Conservation (phyloP, 306 rosid species). For the Canavalia ensiformis region DNA sequence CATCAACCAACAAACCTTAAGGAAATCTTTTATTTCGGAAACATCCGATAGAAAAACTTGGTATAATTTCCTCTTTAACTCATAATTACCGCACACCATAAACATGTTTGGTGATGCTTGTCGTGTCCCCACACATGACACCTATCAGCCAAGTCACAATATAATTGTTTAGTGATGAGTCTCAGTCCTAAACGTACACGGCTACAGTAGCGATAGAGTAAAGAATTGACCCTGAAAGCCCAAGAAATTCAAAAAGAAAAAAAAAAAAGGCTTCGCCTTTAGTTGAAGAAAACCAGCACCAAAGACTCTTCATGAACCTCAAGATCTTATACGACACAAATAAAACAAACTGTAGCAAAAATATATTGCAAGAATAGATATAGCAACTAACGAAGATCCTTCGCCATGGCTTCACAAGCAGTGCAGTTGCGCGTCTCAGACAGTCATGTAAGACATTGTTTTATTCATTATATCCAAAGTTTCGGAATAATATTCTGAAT, state of each 20-base stretch:
- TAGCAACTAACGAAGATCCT: conserved; percentile 3
- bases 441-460: conserved; percentile 56
- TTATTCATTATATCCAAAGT: neutral
- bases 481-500: neutral
- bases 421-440: conserved; percentile 58
- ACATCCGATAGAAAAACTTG: no score
- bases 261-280: conserved; percentile 42
- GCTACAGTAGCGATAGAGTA: conserved; percentile 39
- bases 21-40: neutral
- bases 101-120: conserved; percentile 19
- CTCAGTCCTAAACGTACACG: conserved; percentile 35
- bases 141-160: neutral
- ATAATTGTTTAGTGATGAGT: neutral
- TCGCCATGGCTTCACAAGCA: conserved; percentile 62
- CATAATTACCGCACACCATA: neutral
- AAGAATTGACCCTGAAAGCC: conserved; percentile 29
- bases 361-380: neutral
- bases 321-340: conserved; percentile 31
- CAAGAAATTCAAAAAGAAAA: neutral
- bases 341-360: conserved; percentile 9
- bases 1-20: no score
- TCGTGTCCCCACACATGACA: neutral
- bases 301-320: conserved; percentile 23
- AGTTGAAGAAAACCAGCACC: conserved; percentile 48
- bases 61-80: neutral